Base-by-base conservation (phyloP, 148 eudicot genomes). In the Rhododendron vialii region DNA sequence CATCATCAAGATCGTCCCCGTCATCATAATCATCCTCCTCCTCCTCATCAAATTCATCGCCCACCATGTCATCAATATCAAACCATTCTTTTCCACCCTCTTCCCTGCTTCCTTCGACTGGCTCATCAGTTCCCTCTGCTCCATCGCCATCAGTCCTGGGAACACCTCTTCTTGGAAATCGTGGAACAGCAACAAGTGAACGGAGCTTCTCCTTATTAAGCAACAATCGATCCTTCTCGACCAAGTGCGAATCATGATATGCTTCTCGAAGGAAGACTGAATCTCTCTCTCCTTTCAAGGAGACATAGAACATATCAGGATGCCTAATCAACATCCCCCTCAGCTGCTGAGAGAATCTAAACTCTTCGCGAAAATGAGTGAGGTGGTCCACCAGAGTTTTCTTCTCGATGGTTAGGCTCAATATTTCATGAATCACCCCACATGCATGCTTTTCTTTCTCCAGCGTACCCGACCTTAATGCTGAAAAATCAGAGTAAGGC, bases 381-480 rank as follows among this genome's bases (percentile, higher is more conserved):
- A 98, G 87, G 87, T 94, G 98, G 89, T 98, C 99, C 65, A 98
- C 99, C 79, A 98, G 95, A 35, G 99, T 95, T 87, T 92, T 94
- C 92, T 91, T 95, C 91, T 98, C 99, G 22, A 95, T 88, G 12
- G 98, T 95, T 50, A 95, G 89, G 90, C 99, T 98, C 91, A 98
- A 91, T 18, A 98, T 86, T 92, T 98, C 99, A 78, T 98, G 98
- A 89, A 98, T 89, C 86, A 98, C 99, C 5, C 88, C 98, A 90
- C 98, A 94, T 51, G 98, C 98, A 86, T 98, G 99, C 89, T 94
- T 95, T 91, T 98, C 98, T 86, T 98, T 98, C 91, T 92, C 98
- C 7, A 78, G 85, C 20, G 95, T 89, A 86, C 98, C 98, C 5
- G 94, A 84, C 78, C 86, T 90, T 80, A 98, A 76, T 36, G 87